phyloP scores from a whole-genome alignment of 495 filamentous ascomycete genomes.

The Mycothermus thermophilus region DNA sequence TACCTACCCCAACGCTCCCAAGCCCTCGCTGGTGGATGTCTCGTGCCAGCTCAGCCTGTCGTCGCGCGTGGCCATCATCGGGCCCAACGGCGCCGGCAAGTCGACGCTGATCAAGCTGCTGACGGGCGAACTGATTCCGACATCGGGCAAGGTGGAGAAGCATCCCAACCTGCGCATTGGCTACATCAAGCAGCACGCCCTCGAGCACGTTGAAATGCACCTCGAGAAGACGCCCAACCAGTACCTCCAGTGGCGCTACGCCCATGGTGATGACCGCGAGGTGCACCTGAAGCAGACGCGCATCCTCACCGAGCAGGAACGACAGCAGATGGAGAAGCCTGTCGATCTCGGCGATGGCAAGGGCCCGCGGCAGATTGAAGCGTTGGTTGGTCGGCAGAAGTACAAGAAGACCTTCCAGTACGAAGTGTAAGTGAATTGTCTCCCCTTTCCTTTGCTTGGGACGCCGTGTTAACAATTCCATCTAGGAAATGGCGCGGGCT shows the following conservation, averaged over 20 bases:
- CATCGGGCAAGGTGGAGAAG: slow-evolving; percentile 83
- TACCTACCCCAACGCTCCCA: slow-evolving; percentile 73
- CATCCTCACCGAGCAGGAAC: slow-evolving; percentile 70
- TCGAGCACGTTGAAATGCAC: slow-evolving; percentile 99
- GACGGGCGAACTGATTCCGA: slow-evolving; percentile 88
- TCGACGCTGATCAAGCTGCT: slow-evolving; percentile 95
- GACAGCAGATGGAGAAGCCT: slow-evolving; percentile 76
- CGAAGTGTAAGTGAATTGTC: slow-evolving; percentile 54
- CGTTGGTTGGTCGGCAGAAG: slow-evolving; percentile 91
- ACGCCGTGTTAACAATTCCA: slow-evolving; percentile 9
- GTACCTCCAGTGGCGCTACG: slow-evolving; percentile 97
- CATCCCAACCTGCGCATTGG: slow-evolving; percentile 98
- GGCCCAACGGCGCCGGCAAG: slow-evolving; percentile 95
- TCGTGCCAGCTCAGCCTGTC: slow-evolving; percentile 76
- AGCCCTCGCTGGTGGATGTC: slow-evolving; percentile 80
- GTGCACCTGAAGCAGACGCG: slow-evolving; percentile 96
- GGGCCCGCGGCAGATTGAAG: slow-evolving; percentile 64
- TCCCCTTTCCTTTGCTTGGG: not conserved
- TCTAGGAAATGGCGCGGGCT: slow-evolving; percentile 69
- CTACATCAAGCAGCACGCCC: slow-evolving; percentile 97
- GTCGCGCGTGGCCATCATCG: slow-evolving; percentile 89
- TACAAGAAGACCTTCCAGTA: slow-evolving; percentile 99
- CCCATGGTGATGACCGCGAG: slow-evolving; percentile 91
- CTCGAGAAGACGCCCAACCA: slow-evolving; percentile 98
- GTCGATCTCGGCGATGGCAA: slow-evolving; percentile 74